phyloP scores from a whole-genome alignment of 1,284 basidiomycete species.

The Irpex sp. region DNA sequence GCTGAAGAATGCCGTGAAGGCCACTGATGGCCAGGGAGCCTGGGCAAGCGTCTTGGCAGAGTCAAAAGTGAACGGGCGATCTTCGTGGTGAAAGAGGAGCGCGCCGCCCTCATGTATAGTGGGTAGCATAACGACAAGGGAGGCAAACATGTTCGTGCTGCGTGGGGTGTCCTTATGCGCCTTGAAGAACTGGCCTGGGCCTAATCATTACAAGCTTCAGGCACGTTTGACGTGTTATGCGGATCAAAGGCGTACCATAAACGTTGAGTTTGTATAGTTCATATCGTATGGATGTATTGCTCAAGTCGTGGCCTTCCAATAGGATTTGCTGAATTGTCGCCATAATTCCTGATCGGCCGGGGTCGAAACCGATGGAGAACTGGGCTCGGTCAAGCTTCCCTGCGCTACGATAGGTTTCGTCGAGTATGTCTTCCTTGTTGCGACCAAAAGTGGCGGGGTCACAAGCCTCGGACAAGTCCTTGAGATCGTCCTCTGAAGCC shows the following conservation, averaged over 20 bases:
- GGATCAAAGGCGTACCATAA: constrained; percentile 18
- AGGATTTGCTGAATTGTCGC: constrained; percentile 21
- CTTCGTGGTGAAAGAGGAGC: constrained; percentile 28
- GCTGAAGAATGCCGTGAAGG: constrained; percentile 33
- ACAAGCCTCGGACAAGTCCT: constrained; percentile 16
- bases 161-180: constrained; percentile 39
- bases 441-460: constrained; percentile 22
- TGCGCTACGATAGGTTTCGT: constrained; percentile 24
- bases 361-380: constrained; percentile 27
- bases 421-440: constrained; percentile 17
- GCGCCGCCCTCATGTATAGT: constrained; percentile 34
- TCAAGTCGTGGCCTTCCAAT: constrained; percentile 15
- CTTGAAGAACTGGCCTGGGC: constrained; percentile 37
- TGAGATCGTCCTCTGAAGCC: constrained; percentile 7
- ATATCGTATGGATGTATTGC: background rate
- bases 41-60: background rate
- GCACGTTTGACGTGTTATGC: background rate
- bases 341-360: constrained; percentile 20
- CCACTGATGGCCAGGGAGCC: constrained; percentile 15
- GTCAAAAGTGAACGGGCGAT: constrained; percentile 29
- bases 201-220: constrained; percentile 2
- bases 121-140: constrained; percentile 36
- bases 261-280: constrained; percentile 29
- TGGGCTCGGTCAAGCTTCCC: constrained; percentile 21
- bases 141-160: constrained; percentile 34